Percentiles rank a stretch among this genome's conserved stretches.
phyloP scores from a whole-genome alignment of 2,329 filamentous ascomycete species.

The Colletotrichum plurivorum region DNA sequence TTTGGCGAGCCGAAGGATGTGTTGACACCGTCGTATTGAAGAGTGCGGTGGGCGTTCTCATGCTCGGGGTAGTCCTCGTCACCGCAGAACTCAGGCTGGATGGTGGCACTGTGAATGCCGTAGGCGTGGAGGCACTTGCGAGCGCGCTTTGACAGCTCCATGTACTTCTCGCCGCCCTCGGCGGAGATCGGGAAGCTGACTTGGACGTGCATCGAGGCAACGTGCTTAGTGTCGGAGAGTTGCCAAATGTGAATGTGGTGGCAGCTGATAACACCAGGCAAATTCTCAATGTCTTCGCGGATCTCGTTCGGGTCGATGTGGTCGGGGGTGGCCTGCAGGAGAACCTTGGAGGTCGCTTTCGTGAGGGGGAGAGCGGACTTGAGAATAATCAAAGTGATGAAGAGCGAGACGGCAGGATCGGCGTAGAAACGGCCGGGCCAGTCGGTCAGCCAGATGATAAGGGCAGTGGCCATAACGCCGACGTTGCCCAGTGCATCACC shows the following conservation, averaged over 20 bases:
- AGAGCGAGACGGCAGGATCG: slow-evolving; percentile 91
- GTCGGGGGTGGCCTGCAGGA: slow-evolving; percentile 93
- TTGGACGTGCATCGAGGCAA: slow-evolving; percentile 94
- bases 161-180: slow-evolving; percentile 84
- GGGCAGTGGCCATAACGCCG: slow-evolving; percentile 85
- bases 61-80: slow-evolving; percentile 61
- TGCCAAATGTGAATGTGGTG: slow-evolving; percentile 99
- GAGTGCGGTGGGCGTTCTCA: slow-evolving; percentile 50
- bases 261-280: slow-evolving; percentile 89
- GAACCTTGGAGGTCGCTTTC: slow-evolving; percentile 84
- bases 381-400: slow-evolving; percentile 88
- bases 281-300: slow-evolving; percentile 87
- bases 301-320: slow-evolving; percentile 92
- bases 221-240: slow-evolving; percentile 92
- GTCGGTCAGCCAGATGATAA: slow-evolving; percentile 92
- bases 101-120: slow-evolving; percentile 96
- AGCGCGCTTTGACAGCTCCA: slow-evolving; percentile 87
- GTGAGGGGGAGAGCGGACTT: slow-evolving; percentile 84
- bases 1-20: slow-evolving; percentile 44
- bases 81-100: slow-evolving; percentile 90
- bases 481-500: slow-evolving; percentile 90
- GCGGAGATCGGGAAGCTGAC: slow-evolving; percentile 91
- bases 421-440: slow-evolving; percentile 88
- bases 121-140: slow-evolving; percentile 93
- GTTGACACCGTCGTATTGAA: slow-evolving; percentile 52